A percentile compares a stretch with the other conserved stretches of the same genome.
These are phyloP conservation scores for Cercospora brassicicola DNA, from an alignment of 2,329 filamentous ascomycete genomes.

Conservation along the genomic window DNA sequence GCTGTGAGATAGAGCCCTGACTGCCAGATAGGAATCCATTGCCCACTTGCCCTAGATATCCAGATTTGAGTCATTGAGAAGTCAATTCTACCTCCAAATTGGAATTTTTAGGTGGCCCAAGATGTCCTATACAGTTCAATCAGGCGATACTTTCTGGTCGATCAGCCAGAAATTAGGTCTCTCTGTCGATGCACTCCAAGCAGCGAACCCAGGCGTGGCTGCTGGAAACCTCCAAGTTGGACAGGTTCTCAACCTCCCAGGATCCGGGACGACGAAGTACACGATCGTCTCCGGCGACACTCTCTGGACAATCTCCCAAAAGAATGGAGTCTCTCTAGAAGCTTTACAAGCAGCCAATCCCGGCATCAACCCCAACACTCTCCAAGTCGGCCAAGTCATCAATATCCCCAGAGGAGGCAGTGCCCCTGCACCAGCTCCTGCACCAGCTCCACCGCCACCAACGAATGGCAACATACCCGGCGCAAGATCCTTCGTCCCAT, in stretches of 20 bases:
- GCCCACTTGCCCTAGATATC: neutral
- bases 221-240: constrained; percentile 7
- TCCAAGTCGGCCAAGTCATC: constrained; percentile 9
- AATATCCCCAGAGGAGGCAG: constrained; percentile 1
- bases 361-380: constrained; percentile 5
- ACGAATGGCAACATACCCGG: neutral
- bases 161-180: constrained; percentile 13
- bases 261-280: neutral
- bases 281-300: constrained; percentile 14
- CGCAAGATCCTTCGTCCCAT: neutral
- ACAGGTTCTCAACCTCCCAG: constrained; percentile 13
- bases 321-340: constrained; percentile 2
- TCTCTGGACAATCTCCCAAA: constrained; percentile 6
- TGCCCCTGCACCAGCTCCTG: neutral
- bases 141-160: constrained; percentile 15
- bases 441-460: neutral
- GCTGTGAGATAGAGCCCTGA: neutral
- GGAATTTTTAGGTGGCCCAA: neutral
- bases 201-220: constrained; percentile 9
- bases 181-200: constrained; percentile 7
- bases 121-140: constrained; percentile 10
- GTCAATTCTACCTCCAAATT: too few relatives aligned
- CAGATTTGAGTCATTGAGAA: neutral
- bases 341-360: constrained; percentile 12
- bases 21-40: neutral